Percentiles rank a stretch among this genome's conserved stretches.
These are phyloP conservation scores for Gracilaria vermiculophylla DNA, from an alignment of 23 red algal species.

Conservation along the genomic window DNA sequence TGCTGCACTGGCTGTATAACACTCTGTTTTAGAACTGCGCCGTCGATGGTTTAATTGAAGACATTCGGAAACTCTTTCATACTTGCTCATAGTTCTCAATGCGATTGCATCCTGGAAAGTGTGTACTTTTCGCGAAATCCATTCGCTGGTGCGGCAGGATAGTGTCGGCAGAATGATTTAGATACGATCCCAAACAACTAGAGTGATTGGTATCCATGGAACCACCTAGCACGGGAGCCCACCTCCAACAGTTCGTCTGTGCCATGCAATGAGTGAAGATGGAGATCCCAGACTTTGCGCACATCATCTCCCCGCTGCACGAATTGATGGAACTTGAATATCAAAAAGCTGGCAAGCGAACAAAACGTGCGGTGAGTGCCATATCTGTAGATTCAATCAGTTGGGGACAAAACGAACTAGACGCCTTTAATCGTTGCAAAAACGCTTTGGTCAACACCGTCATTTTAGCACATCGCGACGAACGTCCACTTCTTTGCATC, in stretches of 20 bases:
- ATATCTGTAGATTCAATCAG: not conserved
- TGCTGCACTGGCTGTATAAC: not conserved
- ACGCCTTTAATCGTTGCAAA: not conserved
- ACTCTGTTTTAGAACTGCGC: not conserved
- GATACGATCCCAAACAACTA: not conserved
- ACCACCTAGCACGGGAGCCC: not conserved
- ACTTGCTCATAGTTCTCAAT: not conserved
- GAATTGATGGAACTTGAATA: not conserved
- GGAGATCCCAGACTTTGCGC: not conserved
- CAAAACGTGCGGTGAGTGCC: not conserved
- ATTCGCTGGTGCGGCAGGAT: slow-evolving; percentile 10
- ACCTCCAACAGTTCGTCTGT: slow-evolving; percentile 12
- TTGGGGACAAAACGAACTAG: not conserved
- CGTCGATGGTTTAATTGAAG: not conserved
- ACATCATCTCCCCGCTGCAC: too few species aligned
- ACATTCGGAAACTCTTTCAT: not conserved
- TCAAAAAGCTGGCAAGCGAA: not conserved
- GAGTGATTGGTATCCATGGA: not conserved
- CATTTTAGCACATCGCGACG: not conserved
- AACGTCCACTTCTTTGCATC: not conserved
- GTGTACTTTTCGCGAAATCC: not conserved
- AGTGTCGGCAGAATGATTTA: not conserved
- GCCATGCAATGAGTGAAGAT: not conserved
- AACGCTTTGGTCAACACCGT: not conserved
- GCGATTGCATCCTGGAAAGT: slow-evolving; percentile 9